A percentile compares a stretch with the other conserved stretches of the same genome.
These are phyloP conservation scores for Epichloe baconii DNA, from an alignment of 2,329 filamentous ascomycete species.

Conservation along the genomic window DNA sequence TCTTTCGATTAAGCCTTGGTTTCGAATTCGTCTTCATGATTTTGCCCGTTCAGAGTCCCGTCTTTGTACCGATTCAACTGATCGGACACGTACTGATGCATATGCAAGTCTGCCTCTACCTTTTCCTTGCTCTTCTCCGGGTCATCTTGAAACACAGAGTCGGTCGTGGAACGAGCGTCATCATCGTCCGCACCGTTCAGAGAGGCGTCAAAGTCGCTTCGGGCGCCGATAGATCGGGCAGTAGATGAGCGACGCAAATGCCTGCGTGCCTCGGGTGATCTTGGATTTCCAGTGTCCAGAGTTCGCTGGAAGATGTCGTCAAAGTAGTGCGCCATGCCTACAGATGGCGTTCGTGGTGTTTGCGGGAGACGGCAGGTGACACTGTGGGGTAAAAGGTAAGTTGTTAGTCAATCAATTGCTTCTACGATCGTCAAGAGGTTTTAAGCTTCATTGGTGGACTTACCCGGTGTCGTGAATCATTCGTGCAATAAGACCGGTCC, in stretches of 20 bases:
- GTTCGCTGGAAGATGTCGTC: constrained; percentile 64
- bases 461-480: constrained; percentile 98
- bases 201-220: constrained; percentile 60
- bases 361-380: constrained; percentile 84
- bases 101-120: constrained; percentile 50
- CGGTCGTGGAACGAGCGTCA: constrained; percentile 19
- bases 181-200: constrained; percentile 34
- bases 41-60: constrained; percentile 13
- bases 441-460: constrained; percentile 19
- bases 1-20: constrained; percentile 18
- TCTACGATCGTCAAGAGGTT: background rate
- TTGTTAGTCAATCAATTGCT: constrained; percentile 1
- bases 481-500: constrained; percentile 90
- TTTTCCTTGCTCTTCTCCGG: constrained; percentile 34
- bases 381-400: constrained; percentile 27
- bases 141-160: constrained; percentile 22
- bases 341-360: constrained; percentile 76
- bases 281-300: constrained; percentile 22
- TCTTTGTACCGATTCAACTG: constrained; percentile 58
- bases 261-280: constrained; percentile 27
- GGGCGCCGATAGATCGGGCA: constrained; percentile 67
- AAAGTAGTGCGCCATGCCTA: constrained; percentile 85
- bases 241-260: constrained; percentile 67
- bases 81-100: constrained; percentile 70
- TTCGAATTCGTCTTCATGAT: constrained; percentile 34